Evolutionary conservation across 1,284 basidiomycete genomes (phyloP), one percentile per base, ranked within the genome.

Genomic region (Irpex sp.): DNA sequence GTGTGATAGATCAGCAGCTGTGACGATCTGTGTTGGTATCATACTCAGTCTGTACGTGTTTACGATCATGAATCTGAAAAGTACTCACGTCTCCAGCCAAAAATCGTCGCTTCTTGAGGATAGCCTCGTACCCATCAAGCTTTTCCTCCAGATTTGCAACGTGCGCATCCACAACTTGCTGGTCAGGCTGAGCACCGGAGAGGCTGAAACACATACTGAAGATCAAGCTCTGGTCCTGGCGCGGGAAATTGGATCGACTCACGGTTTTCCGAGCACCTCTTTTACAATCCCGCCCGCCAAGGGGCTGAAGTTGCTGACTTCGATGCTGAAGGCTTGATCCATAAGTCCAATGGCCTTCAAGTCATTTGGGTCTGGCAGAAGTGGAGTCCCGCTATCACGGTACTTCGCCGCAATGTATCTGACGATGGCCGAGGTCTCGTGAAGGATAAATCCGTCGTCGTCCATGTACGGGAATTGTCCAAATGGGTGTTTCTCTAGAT

Each of bases 381-480:
- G 71, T 52, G 57, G 21, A 17, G 74, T 75, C 49, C 79, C 77
- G 65, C 78, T 70, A 60, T 70, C 65, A 5, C 75, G 67, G 62
- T 82, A 81, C 69, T 84, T 83, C 62, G 74, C 73, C 59, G 77
- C 77, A 64, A 84, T 59, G 71, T 85, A 85, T 37, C 82, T 79
- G 5, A 66, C 66, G 64, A 87, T 86, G 2, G 85, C 84, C 44
- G 85, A 81, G 44, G 79, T 82, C 70, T 87, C 82, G 71, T 73
- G 83, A 56, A 82, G 66, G 60, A 72, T 65, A 72, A 82, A 79
- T 11, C 78, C 78, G 54, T 84, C 81, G 56, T 84, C 79, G 75
- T 84, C 83, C 61, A 91, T 78, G 73, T 82, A 87, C 2, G 88
- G 88, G 65, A 90, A 72, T 71, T 86, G 85, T n/a, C 86, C 87